Base-by-base conservation (phyloP, 106 monocot species). In the Hemerocallis citrina region DNA sequence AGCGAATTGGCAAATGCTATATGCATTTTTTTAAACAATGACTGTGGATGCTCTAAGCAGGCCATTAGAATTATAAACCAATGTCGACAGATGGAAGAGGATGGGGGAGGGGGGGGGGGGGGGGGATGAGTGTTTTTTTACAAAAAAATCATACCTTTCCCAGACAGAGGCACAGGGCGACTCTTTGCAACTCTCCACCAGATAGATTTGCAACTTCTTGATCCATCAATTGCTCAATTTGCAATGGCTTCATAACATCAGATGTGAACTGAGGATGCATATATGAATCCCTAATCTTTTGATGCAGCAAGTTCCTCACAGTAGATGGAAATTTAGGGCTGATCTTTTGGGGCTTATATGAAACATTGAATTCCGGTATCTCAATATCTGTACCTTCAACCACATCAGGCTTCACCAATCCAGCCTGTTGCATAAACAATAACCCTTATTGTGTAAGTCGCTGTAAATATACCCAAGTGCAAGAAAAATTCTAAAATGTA, bases 191-290 rank as follows among this genome's bases (percentile, higher is more conserved):
- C 52, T 98, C 98, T 52, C 98, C 98, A 71, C 98, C 98, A 71
- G 98, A 98, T 17, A 98, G 88, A 76, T 88, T 92, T 34, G 80
- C 58, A 52, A 98, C 98, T 78, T 98, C 77, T 70, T 92, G 91
- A 59, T 98, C 92, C 98, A 98, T 92, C 17, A 98, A 61, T 71
- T 98, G 81, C 58, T 92, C 98, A 52, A 98, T 98, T 76, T 98
- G 91, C 29, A 98, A 70, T 1, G 98, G 98, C 49, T 98, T 98
- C 98, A 98, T 98, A 31, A 98, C 98, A 80, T 98, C 98, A 34
- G 98, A 88, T 13, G 57, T 61, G 57, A 98, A 92, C 59, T 98
- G 98, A 36, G 98, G 88, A 69, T 92, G 88, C 74, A 74, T 74
- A 44, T 88, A 98, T 20, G 98, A 98, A 64, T 88, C 98, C 10